Conservation (phyloP, 805 yeast species). For the Suhomyces xylopsoci region DNA sequence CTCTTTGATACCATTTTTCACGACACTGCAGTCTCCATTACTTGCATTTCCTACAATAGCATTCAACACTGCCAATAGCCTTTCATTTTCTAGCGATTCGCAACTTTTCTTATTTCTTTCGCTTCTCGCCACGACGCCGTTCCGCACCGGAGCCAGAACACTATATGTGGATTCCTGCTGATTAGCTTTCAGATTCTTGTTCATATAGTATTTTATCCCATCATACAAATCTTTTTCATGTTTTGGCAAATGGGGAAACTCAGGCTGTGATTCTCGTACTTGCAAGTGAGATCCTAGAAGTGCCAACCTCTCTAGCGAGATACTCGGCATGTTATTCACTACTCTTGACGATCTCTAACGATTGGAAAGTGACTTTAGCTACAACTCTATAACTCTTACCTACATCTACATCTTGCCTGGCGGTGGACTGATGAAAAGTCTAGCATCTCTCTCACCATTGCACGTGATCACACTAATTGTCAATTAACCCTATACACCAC, state of each 20-base stretch:
- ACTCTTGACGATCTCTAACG: neutral
- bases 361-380: neutral
- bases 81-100: neutral
- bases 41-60: neutral
- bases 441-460: constrained; percentile 2
- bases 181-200: neutral
- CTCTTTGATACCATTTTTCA: neutral
- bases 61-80: neutral
- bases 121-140: neutral
- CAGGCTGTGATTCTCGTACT: constrained; percentile 8
- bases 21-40: neutral
- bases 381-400: neutral
- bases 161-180: neutral
- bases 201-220: constrained; percentile 2
- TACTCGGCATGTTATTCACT: neutral
- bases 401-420: neutral
- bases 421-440: neutral
- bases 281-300: constrained; percentile 18
- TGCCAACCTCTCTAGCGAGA: constrained; percentile 12
- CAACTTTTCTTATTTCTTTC: neutral
- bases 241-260: constrained; percentile 16
- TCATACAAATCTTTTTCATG: constrained; percentile 14
- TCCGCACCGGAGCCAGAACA: neutral
- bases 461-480: constrained; percentile 4
- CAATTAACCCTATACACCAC: neutral